phyloP scores from a whole-genome alignment of 768 basidiomycete genomes.

The Mycena capillaripes region DNA sequence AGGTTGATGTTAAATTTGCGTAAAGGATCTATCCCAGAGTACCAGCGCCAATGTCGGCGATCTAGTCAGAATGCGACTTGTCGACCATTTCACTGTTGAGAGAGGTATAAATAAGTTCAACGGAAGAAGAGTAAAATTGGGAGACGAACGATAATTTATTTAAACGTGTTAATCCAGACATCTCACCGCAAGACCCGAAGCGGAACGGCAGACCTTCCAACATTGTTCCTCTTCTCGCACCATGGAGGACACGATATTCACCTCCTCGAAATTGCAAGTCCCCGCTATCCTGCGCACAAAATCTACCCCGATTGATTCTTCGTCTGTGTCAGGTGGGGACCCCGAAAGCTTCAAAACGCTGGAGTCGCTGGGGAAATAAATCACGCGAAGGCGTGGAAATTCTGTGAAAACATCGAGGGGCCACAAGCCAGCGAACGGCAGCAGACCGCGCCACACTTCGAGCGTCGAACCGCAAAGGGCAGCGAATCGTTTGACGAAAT shows the following conservation, averaged over 20 bases:
- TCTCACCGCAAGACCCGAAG: not conserved
- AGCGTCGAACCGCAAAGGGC: slow-evolving; percentile 20
- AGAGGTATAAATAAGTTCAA: no score
- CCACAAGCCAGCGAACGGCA: slow-evolving; percentile 13
- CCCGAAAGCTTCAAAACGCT: not conserved
- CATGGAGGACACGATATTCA: not conserved
- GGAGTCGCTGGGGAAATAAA: not conserved
- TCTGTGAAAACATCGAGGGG: not conserved
- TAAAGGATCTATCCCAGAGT: no score
- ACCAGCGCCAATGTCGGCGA: no score
- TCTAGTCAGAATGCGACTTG: no score
- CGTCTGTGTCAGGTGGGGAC: not conserved
- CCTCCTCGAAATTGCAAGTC: slow-evolving; percentile 14
- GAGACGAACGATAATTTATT: no score
- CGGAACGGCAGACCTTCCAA: slow-evolving; percentile 18
- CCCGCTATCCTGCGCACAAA: not conserved
- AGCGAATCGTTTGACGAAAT: slow-evolving; percentile 5
- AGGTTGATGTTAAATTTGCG: no score
- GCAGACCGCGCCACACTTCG: slow-evolving; percentile 16
- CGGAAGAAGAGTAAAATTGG: no score
- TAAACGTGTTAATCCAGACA: no score
- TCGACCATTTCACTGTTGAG: no score
- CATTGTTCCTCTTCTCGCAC: not conserved
- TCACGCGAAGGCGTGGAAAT: slow-evolving; percentile 18
- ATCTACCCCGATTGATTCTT: not conserved